A percentile compares a stretch with the other conserved stretches of the same genome.
These are phyloP conservation scores for Asterionellopsis glacialis DNA, from an alignment of 108 stramenopile genomes.

Conservation along the genomic window DNA sequence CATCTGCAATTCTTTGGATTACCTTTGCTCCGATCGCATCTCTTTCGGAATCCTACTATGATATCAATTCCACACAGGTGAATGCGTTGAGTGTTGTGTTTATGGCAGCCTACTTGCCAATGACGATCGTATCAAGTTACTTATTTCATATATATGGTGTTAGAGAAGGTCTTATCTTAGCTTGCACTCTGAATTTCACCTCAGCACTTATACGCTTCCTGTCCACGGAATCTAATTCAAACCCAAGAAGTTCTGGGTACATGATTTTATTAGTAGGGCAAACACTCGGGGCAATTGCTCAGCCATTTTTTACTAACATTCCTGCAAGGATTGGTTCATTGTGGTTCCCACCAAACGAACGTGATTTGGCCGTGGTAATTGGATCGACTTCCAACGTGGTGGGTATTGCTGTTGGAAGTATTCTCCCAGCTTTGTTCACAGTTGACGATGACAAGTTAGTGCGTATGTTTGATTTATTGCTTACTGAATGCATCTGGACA, in stretches of 20 bases:
- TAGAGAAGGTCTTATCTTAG: neutral
- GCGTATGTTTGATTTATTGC: neutral
- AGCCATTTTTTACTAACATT: conserved; percentile 1
- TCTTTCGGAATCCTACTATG: neutral
- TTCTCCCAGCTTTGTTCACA: neutral
- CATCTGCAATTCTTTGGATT: neutral
- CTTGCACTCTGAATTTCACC: neutral
- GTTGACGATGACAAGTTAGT: neutral
- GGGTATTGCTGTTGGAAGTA: neutral
- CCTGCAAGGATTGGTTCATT: neutral
- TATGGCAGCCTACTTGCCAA: neutral
- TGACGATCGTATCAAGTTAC: neutral
- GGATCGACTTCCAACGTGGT: neutral
- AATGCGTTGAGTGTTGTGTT: neutral
- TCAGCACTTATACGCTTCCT: neutral
- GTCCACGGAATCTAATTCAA: neutral
- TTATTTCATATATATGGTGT: neutral
- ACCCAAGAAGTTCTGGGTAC: neutral
- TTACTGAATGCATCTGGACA: neutral
- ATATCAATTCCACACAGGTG: neutral
- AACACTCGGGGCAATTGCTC: neutral
- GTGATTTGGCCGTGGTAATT: conserved; percentile 1
- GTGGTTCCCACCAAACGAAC: neutral
- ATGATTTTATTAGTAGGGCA: neutral
- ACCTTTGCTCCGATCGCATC: conserved; percentile 3